These are phyloP conservation scores for Didymella keratinophila DNA, from an alignment of 2,329 filamentous ascomycete genomes.

Conservation along the genomic window DNA sequence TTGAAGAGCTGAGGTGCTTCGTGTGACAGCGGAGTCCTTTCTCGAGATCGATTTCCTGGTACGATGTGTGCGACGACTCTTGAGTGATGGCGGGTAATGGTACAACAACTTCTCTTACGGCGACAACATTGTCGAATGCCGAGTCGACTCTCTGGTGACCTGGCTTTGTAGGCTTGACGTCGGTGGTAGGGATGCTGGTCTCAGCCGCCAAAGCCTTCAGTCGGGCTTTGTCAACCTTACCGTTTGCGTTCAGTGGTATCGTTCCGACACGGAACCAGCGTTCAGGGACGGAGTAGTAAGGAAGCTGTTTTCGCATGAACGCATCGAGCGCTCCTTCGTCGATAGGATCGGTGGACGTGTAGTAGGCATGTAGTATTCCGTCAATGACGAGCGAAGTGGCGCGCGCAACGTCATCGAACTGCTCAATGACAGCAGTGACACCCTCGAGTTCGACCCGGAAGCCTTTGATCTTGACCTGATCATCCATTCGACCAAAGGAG, in stretches of 20 bases:
- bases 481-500: slow-evolving; percentile 65
- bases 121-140: slow-evolving; percentile 19
- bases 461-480: slow-evolving; percentile 69
- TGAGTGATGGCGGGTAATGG: slow-evolving; percentile 5
- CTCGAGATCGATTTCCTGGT: slow-evolving; percentile 17
- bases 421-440: slow-evolving; percentile 55
- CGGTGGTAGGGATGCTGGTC: slow-evolving; percentile 2
- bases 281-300: slow-evolving; percentile 65
- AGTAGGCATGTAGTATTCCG: slow-evolving; percentile 61
- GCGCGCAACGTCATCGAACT: slow-evolving; percentile 56
- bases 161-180: slow-evolving; percentile 9
- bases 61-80: slow-evolving; percentile 1
- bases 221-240: slow-evolving; percentile 63
- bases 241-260: slow-evolving; percentile 63
- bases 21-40: slow-evolving; percentile 21
- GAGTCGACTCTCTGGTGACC: slow-evolving; percentile 13
- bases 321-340: slow-evolving; percentile 49
- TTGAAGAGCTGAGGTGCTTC: slow-evolving; percentile 24
- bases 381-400: slow-evolving; percentile 60
- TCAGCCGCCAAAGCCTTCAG: slow-evolving; percentile 47
- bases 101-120: slow-evolving; percentile 13
- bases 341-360: slow-evolving; percentile 49
- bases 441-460: slow-evolving; percentile 69
- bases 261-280: slow-evolving; percentile 54
- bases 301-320: slow-evolving; percentile 56